Evolutionary conservation across 192 early-diverging fungal genomes (phyloP).

Genomic region (Coemansia sp.): DNA sequence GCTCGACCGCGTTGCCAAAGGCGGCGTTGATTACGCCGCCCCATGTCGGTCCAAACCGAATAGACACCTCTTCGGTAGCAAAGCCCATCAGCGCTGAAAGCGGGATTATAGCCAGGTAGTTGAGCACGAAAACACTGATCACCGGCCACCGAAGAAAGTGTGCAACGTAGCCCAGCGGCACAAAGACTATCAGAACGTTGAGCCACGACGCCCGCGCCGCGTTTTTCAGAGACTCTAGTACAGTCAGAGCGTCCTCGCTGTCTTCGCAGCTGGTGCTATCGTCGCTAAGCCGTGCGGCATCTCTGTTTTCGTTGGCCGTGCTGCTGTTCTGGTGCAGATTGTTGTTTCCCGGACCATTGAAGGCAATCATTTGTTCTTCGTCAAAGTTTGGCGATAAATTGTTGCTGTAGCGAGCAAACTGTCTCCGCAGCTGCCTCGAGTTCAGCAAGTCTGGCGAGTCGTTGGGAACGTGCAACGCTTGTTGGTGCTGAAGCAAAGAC

Average conservation of each 20-base stretch:
- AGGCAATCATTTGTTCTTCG: constrained; percentile 3
- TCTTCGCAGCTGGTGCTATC: constrained; percentile 1
- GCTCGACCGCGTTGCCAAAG: constrained; percentile 74
- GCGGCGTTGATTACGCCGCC: constrained; percentile 69
- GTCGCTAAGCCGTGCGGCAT: neutral
- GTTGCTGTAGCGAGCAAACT: constrained; percentile 30
- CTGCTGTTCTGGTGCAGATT: neutral
- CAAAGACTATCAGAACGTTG: constrained; percentile 73
- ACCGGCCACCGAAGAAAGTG: constrained; percentile 66
- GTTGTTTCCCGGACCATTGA: constrained; percentile 2
- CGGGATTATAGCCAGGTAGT: constrained; percentile 87
- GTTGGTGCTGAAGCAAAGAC: constrained; percentile 4
- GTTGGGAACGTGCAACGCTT: neutral
- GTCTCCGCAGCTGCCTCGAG: constrained; percentile 46
- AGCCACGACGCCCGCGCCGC: constrained; percentile 58
- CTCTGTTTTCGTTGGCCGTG: neutral
- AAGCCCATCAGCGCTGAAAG: constrained; percentile 87
- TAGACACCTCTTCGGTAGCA: constrained; percentile 81
- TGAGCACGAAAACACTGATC: constrained; percentile 72
- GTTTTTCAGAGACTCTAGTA: constrained; percentile 32
- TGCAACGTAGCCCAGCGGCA: constrained; percentile 78
- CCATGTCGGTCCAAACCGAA: constrained; percentile 67
- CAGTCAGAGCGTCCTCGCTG: constrained; percentile 6
- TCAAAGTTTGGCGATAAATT: neutral
- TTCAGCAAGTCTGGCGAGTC: constrained; percentile 48